Base-by-base conservation (phyloP, 2,329 filamentous ascomycete species). In the Diaporthe ilicicola region DNA sequence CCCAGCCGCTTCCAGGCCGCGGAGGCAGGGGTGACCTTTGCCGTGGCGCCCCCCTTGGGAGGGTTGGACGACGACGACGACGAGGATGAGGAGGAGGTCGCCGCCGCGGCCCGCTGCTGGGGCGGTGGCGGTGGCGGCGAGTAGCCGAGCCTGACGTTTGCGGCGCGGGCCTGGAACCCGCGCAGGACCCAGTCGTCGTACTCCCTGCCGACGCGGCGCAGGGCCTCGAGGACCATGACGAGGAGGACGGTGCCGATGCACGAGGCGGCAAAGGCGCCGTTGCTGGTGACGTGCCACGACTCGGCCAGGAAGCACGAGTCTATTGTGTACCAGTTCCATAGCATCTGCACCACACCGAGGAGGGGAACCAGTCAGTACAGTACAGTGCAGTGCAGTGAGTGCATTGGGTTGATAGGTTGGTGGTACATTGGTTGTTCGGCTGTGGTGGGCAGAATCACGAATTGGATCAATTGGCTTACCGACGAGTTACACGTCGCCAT, bases 181-280 rank as follows among this genome's bases (percentile, higher is more conserved):
- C 81, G 79, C 67, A 80, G 74, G 62, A 85, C 78, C 73, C 81
- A 78, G 62, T 76, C 76, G 74, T 85, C 83, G 73, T 83, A 84
- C 73, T 84, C 83, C 70, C 79, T 83, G 68, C 81, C 82, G 34
- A 81, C 39, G 4, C 82, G 80, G 2, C 83, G 82, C n/a, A 82
- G 75, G 15, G 79, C 76, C 73, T 85, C 83, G 73, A 84, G 79
- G 42, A 76, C 56, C 17, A 84, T 78, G 24, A 81, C 81, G 9
- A 85, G 77, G 6, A 84, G 74, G 32, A 83, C 76, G 32, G 82
- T 80, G 51, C 82, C 83, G 73, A 85, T 83, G 78, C 83, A 85
- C 17, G 82, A 80, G 9, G 80, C 82, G 5, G 82, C 83, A 73
- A 85, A 83, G 75, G 79, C 79, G 72, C 82, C 83, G 51, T 80